A percentile compares a stretch with the other conserved stretches of the same genome.
Conservation (phyloP, 2,329 filamentous ascomycete species). For the Aquanectria penicillioides region DNA sequence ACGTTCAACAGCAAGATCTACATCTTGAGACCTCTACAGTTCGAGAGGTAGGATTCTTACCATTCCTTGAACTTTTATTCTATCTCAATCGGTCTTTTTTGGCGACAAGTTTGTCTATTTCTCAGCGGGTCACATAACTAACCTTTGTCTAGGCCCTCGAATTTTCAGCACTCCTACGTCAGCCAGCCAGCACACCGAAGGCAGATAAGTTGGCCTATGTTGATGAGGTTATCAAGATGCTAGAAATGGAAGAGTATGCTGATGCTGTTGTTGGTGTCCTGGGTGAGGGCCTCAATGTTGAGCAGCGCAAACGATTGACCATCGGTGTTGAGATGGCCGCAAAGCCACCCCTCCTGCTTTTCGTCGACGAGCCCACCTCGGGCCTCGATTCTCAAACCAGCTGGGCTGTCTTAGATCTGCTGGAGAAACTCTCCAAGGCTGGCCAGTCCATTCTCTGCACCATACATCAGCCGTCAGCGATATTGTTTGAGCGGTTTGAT, state of each 20-base stretch:
- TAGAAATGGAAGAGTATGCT: slow-evolving; percentile 63
- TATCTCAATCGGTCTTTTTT: too few relatives aligned
- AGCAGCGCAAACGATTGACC: slow-evolving; percentile 60
- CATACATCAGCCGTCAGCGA: slow-evolving; percentile 57
- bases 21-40: slow-evolving; percentile 54
- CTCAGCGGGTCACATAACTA: too few relatives aligned
- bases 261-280: slow-evolving; percentile 59
- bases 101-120: too few relatives aligned
- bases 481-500: slow-evolving; percentile 57
- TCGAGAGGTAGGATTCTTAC: too few relatives aligned
- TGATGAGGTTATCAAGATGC: slow-evolving; percentile 60
- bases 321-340: slow-evolving; percentile 57
- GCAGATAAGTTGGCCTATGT: slow-evolving; percentile 62
- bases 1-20: slow-evolving; percentile 73
- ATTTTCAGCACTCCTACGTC: slow-evolving; percentile 54
- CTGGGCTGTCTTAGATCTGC: slow-evolving; percentile 75
- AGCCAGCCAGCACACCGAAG: slow-evolving; percentile 52
- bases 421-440: slow-evolving; percentile 66
- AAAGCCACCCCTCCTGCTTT: slow-evolving; percentile 56
- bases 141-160: slow-evolving; percentile 44
- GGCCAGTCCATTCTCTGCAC: slow-evolving; percentile 60
- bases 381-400: slow-evolving; percentile 68
- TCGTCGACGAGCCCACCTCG: slow-evolving; percentile 62
- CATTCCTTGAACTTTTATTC: too few relatives aligned
- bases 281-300: slow-evolving; percentile 56